Conservation (phyloP, 352 stramenopile species). For the Aphanomyces cochlioides region DNA sequence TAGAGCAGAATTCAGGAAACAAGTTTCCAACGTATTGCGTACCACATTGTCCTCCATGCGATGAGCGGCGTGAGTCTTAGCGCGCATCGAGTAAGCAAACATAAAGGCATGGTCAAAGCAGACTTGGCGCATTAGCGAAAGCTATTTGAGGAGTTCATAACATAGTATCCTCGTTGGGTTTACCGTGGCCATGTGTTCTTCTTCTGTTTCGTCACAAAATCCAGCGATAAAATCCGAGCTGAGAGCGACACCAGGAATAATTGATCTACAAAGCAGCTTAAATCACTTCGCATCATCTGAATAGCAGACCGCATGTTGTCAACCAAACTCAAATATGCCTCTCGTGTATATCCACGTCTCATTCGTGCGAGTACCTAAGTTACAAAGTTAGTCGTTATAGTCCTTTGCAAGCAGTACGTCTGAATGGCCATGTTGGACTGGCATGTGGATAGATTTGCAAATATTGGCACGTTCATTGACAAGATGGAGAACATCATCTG, state of each 20-base stretch:
- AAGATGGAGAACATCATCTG: constrained; percentile 87
- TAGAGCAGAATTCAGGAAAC: not conserved
- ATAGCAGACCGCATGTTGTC: constrained; percentile 73
- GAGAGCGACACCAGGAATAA: constrained; percentile 77
- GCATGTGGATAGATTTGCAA: constrained; percentile 98
- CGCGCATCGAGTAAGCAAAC: constrained; percentile 97
- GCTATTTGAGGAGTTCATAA: constrained; percentile 17
- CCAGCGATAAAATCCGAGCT: constrained; percentile 97
- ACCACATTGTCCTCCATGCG: constrained; percentile 95
- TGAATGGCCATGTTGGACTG: constrained; percentile 94
- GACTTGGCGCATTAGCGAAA: constrained; percentile 73
- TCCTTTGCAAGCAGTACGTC: constrained; percentile 35
- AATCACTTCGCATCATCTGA: not conserved
- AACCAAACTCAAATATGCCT: constrained; percentile 96
- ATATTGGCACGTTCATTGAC: constrained; percentile 93
- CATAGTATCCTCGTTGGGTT: not conserved
- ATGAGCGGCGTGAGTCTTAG: constrained; percentile 93
- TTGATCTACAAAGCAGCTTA: not conserved
- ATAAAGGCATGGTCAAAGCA: constrained; percentile 98
- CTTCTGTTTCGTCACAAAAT: constrained; percentile 98
- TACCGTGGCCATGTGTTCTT: constrained; percentile 95
- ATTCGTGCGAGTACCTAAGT: constrained; percentile 83
- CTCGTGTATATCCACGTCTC: constrained; percentile 94
- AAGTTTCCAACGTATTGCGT: not conserved
- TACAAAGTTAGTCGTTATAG: not conserved